Evolutionary conservation across 129 eudicot species (phyloP), one percentile per base, ranked within the genome.

Genomic region (Flaveria robusta): DNA sequence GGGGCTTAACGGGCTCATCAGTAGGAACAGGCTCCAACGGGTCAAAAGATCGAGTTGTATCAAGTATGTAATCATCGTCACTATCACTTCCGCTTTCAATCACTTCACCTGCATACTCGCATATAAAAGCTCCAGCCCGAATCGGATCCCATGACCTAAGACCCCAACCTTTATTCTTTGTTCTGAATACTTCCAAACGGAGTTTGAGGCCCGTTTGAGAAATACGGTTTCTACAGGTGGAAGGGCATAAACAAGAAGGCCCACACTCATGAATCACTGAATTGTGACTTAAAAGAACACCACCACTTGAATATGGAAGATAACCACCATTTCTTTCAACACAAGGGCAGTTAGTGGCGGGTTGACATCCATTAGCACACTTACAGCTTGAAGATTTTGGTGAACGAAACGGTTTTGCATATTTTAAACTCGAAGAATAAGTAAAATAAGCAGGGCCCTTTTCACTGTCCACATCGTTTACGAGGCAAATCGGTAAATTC

Each of bases 31-130:
- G 86, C 76, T 85, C 88, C 60, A 84, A 23, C 2, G 83, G 70
- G 51, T 82, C 89, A 66, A 49, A 77, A 27, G 66, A 14, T 37
- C 85, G 85, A 18, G 76, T 77, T 20, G 92, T 49, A 74, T 87
- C 88, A 9, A 87, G 83, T 27, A 87, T 43, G 65, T 82, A 84
- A 68, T 84, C 80, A 66, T 74, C 83, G 10, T 84, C 81, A 34
- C 78, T 75, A 80, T 75, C 77, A 12, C 62, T 64, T 39, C 71
- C 51, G 24, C 81, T 80, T 70, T 85, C 76, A 19, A 87, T 45
- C 26, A 82, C 85, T 64, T 84, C 89, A 67, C 92, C 92, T 69
- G 92, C 89, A 79, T 71, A 87, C 83, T 82, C 92, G 5, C 92
- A 87, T 51, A 87, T 82, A 76, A 87, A 87, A 34, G 89, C 78